Conservation (phyloP, 1,284 basidiomycete species). For the Phylloboletellus chloephorus region DNA sequence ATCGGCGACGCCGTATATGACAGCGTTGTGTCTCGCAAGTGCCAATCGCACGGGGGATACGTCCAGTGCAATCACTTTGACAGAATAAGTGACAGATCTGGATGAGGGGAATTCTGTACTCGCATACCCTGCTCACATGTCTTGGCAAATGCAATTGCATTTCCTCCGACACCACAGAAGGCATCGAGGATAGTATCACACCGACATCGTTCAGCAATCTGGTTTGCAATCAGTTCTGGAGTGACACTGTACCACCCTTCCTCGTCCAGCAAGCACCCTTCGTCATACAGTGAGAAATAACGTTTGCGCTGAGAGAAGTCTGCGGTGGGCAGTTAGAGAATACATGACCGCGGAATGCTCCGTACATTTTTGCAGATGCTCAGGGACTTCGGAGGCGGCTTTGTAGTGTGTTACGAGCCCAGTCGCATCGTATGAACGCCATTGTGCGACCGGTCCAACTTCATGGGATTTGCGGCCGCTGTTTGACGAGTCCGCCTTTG, state of each 20-base stretch:
- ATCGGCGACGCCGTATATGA: slow-evolving; percentile 89
- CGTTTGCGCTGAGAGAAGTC: slow-evolving; percentile 83
- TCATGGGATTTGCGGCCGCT: not conserved
- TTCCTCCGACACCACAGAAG: slow-evolving; percentile 97
- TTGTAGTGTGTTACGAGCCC: slow-evolving; percentile 68
- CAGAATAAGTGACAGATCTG: slow-evolving; percentile 3
- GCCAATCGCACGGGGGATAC: slow-evolving; percentile 77
- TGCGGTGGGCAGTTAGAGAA: slow-evolving; percentile 30
- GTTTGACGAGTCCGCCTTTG: not conserved
- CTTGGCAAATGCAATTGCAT: slow-evolving; percentile 93
- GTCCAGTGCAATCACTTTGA: slow-evolving; percentile 86
- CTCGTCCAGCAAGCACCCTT: slow-evolving; percentile 74
- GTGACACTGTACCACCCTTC: slow-evolving; percentile 98
- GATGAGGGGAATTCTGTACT: not conserved
- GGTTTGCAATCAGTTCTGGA: slow-evolving; percentile 85
- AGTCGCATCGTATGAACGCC: slow-evolving; percentile 52
- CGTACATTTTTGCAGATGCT: slow-evolving; percentile 78
- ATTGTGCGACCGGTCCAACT: not conserved
- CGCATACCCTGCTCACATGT: slow-evolving; percentile 83
- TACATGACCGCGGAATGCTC: slow-evolving; percentile 6
- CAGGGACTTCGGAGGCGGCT: slow-evolving; percentile 60
- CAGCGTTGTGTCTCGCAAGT: slow-evolving; percentile 87
- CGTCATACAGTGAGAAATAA: slow-evolving; percentile 75
- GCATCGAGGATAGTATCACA: slow-evolving; percentile 85
- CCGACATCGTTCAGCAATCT: slow-evolving; percentile 88